A percentile compares a stretch with the other conserved stretches of the same genome.
Evolutionary conservation across 2,329 filamentous ascomycete genomes (phyloP).

Genomic region (Nigrospora oryzae): DNA sequence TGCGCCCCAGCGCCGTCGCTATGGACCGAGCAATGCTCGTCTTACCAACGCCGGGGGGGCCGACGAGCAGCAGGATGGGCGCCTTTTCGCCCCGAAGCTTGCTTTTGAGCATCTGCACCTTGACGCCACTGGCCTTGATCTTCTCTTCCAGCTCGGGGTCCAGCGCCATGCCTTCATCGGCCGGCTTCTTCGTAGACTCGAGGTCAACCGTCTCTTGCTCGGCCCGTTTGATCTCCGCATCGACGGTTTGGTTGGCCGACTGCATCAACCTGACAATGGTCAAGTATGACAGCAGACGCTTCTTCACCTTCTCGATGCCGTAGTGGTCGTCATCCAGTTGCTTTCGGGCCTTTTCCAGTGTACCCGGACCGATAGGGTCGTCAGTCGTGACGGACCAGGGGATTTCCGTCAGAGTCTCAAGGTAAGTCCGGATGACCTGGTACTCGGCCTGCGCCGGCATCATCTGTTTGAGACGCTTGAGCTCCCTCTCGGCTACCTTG

Average conservation of each 20-base stretch:
- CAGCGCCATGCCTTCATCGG: slow-evolving; percentile 16
- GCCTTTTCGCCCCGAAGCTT: slow-evolving; percentile 91
- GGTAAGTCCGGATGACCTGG: slow-evolving; percentile 83
- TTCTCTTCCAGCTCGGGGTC: slow-evolving; percentile 29
- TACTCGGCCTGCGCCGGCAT: slow-evolving; percentile 94
- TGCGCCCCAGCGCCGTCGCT: slow-evolving; percentile 81
- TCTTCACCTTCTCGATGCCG: slow-evolving; percentile 94
- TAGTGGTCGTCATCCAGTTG: slow-evolving; percentile 96
- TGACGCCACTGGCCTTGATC: slow-evolving; percentile 42
- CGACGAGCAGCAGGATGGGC: slow-evolving; percentile 86
- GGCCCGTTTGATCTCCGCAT: slow-evolving; percentile 65
- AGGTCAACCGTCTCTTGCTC: slow-evolving; percentile 46
- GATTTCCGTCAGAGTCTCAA: slow-evolving; percentile 89
- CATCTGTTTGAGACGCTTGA: slow-evolving; percentile 89
- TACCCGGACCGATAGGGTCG: slow-evolving; percentile 76
- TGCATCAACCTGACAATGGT: slow-evolving; percentile 96
- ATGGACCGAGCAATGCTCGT: slow-evolving; percentile 92
- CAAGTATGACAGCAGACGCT: slow-evolving; percentile 87
- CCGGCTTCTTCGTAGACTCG: slow-evolving; percentile 30
- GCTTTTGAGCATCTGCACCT: slow-evolving; percentile 67
- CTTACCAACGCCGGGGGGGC: slow-evolving; percentile 91
- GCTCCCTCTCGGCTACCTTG: slow-evolving; percentile 84
- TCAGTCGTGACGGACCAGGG: slow-evolving; percentile 83
- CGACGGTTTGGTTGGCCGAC: slow-evolving; percentile 73
- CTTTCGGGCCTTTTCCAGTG: slow-evolving; percentile 69